Conservation (phyloP, 2,329 filamentous ascomycete species). For the Trichoderma aggressivum region DNA sequence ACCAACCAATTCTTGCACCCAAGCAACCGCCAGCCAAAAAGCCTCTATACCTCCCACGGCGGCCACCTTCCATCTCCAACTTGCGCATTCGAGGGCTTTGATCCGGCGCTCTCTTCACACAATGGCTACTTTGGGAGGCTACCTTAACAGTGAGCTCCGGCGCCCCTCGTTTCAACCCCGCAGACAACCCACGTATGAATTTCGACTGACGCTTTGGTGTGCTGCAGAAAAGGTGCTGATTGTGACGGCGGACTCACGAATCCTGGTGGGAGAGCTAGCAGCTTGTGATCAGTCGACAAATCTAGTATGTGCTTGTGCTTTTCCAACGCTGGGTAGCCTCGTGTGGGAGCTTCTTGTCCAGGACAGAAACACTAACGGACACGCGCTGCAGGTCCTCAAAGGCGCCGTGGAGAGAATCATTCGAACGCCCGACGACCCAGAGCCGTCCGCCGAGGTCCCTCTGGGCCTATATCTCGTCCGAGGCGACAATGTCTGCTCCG, state of each 20-base stretch:
- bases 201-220: conserved; percentile 8
- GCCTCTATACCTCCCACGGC: not conserved
- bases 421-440: conserved; percentile 75
- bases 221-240: conserved; percentile 80
- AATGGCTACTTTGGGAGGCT: conserved; percentile 46
- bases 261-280: conserved; percentile 75
- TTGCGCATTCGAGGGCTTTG: not conserved
- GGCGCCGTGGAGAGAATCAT: conserved; percentile 88
- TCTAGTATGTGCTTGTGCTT: conserved; percentile 47
- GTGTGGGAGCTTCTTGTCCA: not conserved
- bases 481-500: conserved; percentile 89
- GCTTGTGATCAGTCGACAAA: conserved; percentile 92
- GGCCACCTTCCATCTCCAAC: not conserved
- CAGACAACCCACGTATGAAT: not conserved
- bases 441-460: conserved; percentile 74
- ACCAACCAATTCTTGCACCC: not conserved
- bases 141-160: conserved; percentile 43
- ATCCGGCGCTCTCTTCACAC: conserved; percentile 11
- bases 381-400: conserved; percentile 61
- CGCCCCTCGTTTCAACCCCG: conserved; percentile 5
- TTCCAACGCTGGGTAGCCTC: not conserved
- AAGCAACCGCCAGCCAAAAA: not conserved
- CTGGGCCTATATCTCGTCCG: conserved; percentile 89
- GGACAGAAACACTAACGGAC: conserved; percentile 21
- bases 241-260: conserved; percentile 88